A percentile compares a stretch with the other conserved stretches of the same genome.
phyloP scores from a whole-genome alignment of 2,329 filamentous ascomycete species.

The Pseudocercospora pini-densiflorae region DNA sequence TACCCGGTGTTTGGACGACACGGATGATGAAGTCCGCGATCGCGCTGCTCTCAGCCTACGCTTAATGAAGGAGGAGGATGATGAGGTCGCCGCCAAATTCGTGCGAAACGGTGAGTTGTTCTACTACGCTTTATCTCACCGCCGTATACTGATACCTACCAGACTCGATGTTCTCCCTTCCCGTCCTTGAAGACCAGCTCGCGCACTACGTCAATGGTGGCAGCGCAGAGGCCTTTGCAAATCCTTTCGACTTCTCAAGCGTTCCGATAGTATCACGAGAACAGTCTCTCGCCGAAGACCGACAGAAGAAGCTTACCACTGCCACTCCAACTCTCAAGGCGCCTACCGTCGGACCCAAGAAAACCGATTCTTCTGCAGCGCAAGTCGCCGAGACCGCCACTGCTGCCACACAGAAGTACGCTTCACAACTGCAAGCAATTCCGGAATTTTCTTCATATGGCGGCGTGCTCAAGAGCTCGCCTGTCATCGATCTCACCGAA shows the following conservation, averaged over 20 bases:
- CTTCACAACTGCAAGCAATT: constrained; percentile 83
- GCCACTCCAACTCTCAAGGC: constrained; percentile 93
- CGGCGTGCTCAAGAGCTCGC: constrained; percentile 86
- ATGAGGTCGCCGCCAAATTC: constrained; percentile 82
- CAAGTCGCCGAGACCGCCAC: constrained; percentile 73
- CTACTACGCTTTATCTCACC: not conserved
- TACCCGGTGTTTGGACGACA: constrained; percentile 91
- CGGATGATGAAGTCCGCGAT: constrained; percentile 96
- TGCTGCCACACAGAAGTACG: constrained; percentile 84
- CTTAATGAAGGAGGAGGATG: constrained; percentile 83
- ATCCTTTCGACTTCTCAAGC: constrained; percentile 86
- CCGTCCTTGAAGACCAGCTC: constrained; percentile 94
- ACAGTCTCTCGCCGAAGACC: constrained; percentile 93
- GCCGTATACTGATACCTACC: constrained; percentile 30
- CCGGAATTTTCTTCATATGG: constrained; percentile 92
- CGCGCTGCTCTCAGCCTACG: constrained; percentile 90
- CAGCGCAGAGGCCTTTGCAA: constrained; percentile 81
- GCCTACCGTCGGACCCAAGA: constrained; percentile 80
- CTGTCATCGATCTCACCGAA: constrained; percentile 87
- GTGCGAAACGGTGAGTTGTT: constrained; percentile 79
- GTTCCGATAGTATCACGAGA: constrained; percentile 94
- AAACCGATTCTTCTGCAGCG: constrained; percentile 71
- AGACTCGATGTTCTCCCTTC: constrained; percentile 95
- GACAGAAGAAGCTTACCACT: constrained; percentile 95
- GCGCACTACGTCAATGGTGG: constrained; percentile 97